phyloP scores from a whole-genome alignment of 208 protist genomes.

The Leishmania major region DNA sequence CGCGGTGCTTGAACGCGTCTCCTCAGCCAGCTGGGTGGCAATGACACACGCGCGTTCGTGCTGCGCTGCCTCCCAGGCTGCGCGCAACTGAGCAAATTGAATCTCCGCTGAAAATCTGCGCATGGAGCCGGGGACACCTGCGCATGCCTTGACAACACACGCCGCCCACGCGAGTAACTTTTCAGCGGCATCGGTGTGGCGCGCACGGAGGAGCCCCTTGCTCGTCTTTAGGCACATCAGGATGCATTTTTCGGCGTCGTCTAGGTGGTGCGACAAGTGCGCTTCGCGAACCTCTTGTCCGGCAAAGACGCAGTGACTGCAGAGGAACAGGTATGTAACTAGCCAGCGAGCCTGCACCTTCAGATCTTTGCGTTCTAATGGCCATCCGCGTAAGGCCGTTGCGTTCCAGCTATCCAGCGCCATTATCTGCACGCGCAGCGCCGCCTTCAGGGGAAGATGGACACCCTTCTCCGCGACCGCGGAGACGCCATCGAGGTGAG shows the following conservation, averaged over 20 bases:
- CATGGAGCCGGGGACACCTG: not conserved
- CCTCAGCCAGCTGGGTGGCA: constrained; percentile 28
- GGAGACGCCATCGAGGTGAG: not conserved
- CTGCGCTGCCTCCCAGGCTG: constrained; percentile 35
- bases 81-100: constrained; percentile 51
- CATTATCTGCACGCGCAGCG: constrained; percentile 41
- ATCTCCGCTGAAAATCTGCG: constrained; percentile 38
- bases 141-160: constrained; percentile 11
- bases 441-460: constrained; percentile 44
- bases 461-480: not conserved
- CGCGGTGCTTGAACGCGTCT: constrained; percentile 13
- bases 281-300: constrained; percentile 25
- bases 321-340: constrained; percentile 54
- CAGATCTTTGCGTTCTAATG: constrained; percentile 19
- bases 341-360: constrained; percentile 34
- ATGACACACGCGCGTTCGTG: constrained; percentile 22
- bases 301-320: constrained; percentile 64
- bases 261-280: constrained; percentile 57
- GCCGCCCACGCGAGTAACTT: constrained; percentile 29
- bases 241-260: constrained; percentile 71
- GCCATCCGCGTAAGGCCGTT: constrained; percentile 36
- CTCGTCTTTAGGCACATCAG: constrained; percentile 83
- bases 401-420: constrained; percentile 67
- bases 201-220: constrained; percentile 29
- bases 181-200: constrained; percentile 11